Evolutionary conservation across 257 asterid genomes (phyloP).

Genomic region (Perilla frutescens): DNA sequence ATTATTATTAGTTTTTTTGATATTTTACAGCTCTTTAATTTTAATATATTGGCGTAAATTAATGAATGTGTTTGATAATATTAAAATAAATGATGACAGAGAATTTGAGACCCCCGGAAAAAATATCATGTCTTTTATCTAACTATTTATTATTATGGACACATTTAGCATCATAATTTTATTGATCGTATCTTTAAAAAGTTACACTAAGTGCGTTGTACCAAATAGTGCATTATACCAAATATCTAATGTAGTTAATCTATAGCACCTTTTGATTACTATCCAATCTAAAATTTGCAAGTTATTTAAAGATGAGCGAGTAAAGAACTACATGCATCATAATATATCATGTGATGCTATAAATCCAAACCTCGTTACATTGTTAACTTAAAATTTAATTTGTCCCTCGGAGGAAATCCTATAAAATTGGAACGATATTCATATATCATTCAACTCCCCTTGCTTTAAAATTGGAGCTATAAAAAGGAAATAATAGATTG

Average conservation of each 20-base stretch:
- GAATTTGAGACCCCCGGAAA: background rate
- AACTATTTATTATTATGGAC: background rate
- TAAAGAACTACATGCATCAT: background rate
- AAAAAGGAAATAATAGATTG: background rate
- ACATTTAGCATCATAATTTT: background rate
- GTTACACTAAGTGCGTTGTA: background rate
- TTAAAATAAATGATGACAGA: background rate
- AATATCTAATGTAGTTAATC: background rate
- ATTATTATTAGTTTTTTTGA: background rate
- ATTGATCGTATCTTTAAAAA: no score
- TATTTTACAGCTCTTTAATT: no score
- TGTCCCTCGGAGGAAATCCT: background rate
- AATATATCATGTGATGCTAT: background rate
- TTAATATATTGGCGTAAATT: background rate
- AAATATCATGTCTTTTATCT: background rate
- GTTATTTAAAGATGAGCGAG: background rate
- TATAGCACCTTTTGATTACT: background rate
- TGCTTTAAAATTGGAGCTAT: background rate
- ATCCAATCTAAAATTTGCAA: background rate
- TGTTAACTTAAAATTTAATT: no score
- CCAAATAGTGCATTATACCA: slow-evolving; percentile 23
- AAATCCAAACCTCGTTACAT: background rate
- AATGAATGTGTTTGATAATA: background rate
- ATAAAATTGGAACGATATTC: background rate
- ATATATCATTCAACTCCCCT: background rate